Percentiles rank a stretch among this genome's conserved stretches.
Conservation (phyloP, 345 rosid genomes). For the Turritis glabra region DNA sequence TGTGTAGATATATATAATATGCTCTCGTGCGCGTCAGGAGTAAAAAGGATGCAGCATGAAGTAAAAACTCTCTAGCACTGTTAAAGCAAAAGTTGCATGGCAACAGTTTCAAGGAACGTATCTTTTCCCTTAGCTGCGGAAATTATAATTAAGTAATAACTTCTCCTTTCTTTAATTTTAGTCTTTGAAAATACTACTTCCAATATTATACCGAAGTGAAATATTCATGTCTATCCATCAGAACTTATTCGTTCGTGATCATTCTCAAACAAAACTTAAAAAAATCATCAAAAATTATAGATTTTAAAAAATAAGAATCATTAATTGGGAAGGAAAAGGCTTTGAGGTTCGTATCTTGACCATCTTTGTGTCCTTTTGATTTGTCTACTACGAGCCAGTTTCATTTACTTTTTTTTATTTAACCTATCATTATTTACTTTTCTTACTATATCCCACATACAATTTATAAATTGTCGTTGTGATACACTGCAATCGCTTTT, state of each 20-base stretch:
- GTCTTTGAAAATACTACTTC: background rate
- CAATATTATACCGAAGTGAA: background rate
- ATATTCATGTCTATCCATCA: background rate
- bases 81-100: constrained; percentile 57
- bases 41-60: too few species aligned
- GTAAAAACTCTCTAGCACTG: constrained; percentile 6
- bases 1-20: constrained; percentile 9
- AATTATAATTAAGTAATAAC: background rate
- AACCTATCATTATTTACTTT: background rate
- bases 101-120: constrained; percentile 51
- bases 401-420: background rate
- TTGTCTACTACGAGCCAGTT: constrained; percentile 16
- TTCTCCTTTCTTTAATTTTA: background rate
- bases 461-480: constrained; percentile 8
- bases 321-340: constrained; percentile 55
- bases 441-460: background rate
- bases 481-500: constrained; percentile 44
- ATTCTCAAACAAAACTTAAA: constrained; percentile 25
- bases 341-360: constrained; percentile 67
- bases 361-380: constrained; percentile 50
- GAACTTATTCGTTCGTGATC: constrained; percentile 19
- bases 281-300: background rate
- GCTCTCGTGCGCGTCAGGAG: constrained; percentile 53
- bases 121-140: constrained; percentile 27
- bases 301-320: constrained; percentile 42